phyloP scores from a whole-genome alignment of 2,329 filamentous ascomycete genomes.

The Arthrobotrys megalospora region DNA sequence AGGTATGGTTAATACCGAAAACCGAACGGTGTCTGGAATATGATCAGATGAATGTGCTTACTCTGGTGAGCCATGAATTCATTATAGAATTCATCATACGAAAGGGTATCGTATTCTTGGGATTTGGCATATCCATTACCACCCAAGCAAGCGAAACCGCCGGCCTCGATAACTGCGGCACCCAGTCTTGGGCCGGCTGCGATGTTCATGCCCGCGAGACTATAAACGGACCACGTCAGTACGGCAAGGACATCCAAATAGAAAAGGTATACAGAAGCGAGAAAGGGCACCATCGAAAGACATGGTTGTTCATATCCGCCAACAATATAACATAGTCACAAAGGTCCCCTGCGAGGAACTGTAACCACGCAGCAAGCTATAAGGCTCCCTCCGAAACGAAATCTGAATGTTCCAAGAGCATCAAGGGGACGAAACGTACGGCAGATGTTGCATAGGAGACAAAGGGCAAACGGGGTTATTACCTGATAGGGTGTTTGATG shows the following conservation, averaged over 20 bases:
- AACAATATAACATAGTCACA: no score
- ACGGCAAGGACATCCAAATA: background rate
- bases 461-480: background rate
- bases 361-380: constrained; percentile 71
- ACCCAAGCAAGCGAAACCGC: constrained; percentile 48
- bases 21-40: constrained; percentile 86
- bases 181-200: constrained; percentile 47
- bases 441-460: background rate
- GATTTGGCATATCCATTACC: constrained; percentile 52
- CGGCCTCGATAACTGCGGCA: constrained; percentile 54
- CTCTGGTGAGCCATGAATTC: constrained; percentile 58
- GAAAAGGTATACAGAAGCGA: background rate
- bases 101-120: constrained; percentile 43
- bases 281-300: background rate
- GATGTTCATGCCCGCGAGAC: constrained; percentile 57
- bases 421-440: constrained; percentile 68
- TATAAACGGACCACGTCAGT: no score
- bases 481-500: constrained; percentile 83
- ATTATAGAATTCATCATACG: constrained; percentile 42
- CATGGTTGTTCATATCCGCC: no score
- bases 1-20: constrained; percentile 81
- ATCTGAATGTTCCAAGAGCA: no score
- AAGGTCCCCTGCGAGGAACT: background rate
- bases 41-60: constrained; percentile 18
- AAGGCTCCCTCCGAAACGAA: no score